A percentile compares a stretch with the other conserved stretches of the same genome.
Conservation (phyloP, 2,329 filamentous ascomycete species). For the Grosmannia serpens region DNA sequence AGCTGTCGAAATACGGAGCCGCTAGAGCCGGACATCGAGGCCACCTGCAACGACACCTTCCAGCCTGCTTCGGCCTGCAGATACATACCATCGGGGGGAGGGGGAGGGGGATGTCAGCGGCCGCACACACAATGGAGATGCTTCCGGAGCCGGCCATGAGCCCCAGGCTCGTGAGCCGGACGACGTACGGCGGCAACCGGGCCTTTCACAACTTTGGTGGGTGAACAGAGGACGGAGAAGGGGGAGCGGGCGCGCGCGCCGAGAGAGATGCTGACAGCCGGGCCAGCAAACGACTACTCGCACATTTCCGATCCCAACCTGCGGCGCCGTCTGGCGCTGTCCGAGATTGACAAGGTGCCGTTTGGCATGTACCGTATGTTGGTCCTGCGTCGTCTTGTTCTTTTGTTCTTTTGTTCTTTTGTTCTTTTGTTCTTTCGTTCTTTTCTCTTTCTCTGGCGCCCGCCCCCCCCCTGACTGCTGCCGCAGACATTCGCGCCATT, state of each 20-base stretch:
- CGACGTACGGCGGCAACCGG: slow-evolving; percentile 52
- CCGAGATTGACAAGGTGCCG: slow-evolving; percentile 67
- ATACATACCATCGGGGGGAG: no score
- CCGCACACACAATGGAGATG: slow-evolving; percentile 19
- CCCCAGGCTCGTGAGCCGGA: slow-evolving; percentile 21
- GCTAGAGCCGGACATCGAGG: no score
- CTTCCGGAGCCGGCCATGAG: slow-evolving; percentile 25
- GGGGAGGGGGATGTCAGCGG: neutral
- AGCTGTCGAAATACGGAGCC: no score
- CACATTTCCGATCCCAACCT: slow-evolving; percentile 64
- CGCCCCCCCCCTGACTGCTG: slow-evolving; percentile 3
- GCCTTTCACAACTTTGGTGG: slow-evolving; percentile 58
- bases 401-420: neutral
- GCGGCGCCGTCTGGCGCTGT: slow-evolving; percentile 61
- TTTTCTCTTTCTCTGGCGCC: neutral
- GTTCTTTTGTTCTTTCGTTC: neutral
- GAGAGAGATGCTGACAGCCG: neutral
- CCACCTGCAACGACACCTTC: no score
- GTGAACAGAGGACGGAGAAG: slow-evolving; percentile 10
- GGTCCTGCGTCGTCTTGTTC: neutral
- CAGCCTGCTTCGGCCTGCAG: no score
- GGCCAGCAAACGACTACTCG: slow-evolving; percentile 28
- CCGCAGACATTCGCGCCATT: slow-evolving; percentile 54
- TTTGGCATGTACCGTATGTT: slow-evolving; percentile 57
- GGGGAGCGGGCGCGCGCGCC: neutral